Evolutionary conservation across 2,329 filamentous ascomycete genomes (phyloP).

Genomic region (Ascosphaera apis): DNA sequence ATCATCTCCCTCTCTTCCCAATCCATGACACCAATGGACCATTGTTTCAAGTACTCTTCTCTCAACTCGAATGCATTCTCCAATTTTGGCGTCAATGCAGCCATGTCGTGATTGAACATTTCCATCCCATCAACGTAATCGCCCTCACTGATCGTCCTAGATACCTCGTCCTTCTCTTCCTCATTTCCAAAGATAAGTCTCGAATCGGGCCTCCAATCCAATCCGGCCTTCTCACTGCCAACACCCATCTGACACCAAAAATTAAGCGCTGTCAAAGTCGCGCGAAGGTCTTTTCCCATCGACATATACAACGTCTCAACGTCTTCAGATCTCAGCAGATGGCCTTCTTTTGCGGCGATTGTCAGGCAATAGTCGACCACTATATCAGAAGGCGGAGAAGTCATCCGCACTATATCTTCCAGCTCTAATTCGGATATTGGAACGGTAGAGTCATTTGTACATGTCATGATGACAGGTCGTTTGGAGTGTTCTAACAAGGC

Average conservation of each 20-base stretch:
- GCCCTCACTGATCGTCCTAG: constrained; percentile 58
- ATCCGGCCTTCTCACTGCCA: constrained; percentile 65
- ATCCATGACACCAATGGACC: constrained; percentile 40
- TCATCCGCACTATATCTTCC: constrained; percentile 64
- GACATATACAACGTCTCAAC: constrained; percentile 47
- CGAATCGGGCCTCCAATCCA: constrained; percentile 69
- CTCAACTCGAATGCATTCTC: constrained; percentile 39
- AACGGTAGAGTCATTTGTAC: constrained; percentile 71
- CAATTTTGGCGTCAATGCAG: constrained; percentile 16
- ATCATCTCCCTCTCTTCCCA: constrained; percentile 23
- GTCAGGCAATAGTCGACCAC: constrained; percentile 62
- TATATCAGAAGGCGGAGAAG: constrained; percentile 38
- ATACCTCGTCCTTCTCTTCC: constrained; percentile 40
- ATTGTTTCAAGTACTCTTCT: constrained; percentile 42
- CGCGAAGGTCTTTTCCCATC: constrained; percentile 51
- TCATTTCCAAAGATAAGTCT: constrained; percentile 51
- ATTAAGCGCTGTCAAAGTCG: constrained; percentile 60
- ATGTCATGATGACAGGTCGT: constrained; percentile 83
- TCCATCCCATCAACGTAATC: constrained; percentile 66
- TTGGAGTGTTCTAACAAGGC: constrained; percentile 63
- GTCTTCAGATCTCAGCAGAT: constrained; percentile 45
- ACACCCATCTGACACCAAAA: constrained; percentile 96
- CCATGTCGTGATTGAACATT: constrained; percentile 40
- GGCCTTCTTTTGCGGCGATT: constrained; percentile 71
- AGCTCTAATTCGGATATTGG: constrained; percentile 52